Percentiles rank a stretch among this genome's conserved stretches.
Conservation (phyloP, 2,329 filamentous ascomycete species). For the Penicillium vulpinum region DNA sequence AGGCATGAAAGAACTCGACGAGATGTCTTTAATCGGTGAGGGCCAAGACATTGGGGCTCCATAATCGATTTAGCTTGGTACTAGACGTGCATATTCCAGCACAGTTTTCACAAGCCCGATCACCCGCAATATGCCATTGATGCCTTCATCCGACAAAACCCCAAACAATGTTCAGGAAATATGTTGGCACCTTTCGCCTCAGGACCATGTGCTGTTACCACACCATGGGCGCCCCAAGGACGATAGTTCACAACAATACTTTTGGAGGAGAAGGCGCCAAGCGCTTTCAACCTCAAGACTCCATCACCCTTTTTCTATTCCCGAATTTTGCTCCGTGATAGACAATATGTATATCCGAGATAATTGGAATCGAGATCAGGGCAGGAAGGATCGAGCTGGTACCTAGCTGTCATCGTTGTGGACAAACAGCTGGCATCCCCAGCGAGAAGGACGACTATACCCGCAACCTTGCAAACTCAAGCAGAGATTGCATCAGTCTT, state of each 20-base stretch:
- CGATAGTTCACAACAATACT: slow-evolving; percentile 62
- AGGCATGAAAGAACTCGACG: slow-evolving; percentile 71
- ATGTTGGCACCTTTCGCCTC: slow-evolving; percentile 47
- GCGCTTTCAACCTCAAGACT: slow-evolving; percentile 77
- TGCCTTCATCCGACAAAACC: slow-evolving; percentile 77
- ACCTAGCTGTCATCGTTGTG: slow-evolving; percentile 42
- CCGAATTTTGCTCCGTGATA: slow-evolving; percentile 42
- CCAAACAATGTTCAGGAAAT: slow-evolving; percentile 55
- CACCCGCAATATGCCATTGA: slow-evolving; percentile 39
- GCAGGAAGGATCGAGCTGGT: slow-evolving; percentile 78
- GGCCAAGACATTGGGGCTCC: slow-evolving; percentile 27
- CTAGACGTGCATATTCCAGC: slow-evolving; percentile 33
- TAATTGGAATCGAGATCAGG: slow-evolving; percentile 23
- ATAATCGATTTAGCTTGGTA: slow-evolving; percentile 16
- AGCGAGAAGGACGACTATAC: slow-evolving; percentile 84
- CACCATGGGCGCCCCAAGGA: slow-evolving; percentile 13
- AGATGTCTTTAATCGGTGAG: slow-evolving; percentile 79
- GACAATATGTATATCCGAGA: slow-evolving; percentile 31
- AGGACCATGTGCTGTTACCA: slow-evolving; percentile 14
- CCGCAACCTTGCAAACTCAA: slow-evolving; percentile 57
- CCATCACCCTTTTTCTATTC: slow-evolving; percentile 60
- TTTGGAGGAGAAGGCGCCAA: slow-evolving; percentile 70
- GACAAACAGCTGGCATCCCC: slow-evolving; percentile 51
- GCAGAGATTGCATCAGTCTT: slow-evolving; percentile 34
- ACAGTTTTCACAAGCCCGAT: slow-evolving; percentile 26